These are phyloP conservation scores for Stephanodiscus minutulus DNA, from an alignment of 108 stramenopile genomes.

Conservation along the genomic window DNA sequence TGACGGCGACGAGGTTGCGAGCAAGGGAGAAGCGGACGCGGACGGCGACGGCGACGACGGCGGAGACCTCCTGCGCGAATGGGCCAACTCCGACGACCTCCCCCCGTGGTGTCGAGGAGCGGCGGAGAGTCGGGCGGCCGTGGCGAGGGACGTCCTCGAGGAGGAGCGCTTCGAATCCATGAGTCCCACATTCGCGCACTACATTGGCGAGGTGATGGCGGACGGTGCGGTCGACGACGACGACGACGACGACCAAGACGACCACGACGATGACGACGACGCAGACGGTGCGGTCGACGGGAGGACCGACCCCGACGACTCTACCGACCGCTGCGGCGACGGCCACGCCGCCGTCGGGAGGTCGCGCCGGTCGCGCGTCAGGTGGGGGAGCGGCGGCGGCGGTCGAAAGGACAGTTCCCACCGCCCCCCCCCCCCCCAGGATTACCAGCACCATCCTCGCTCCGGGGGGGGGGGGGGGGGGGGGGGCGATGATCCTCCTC, in stretches of 20 bases:
- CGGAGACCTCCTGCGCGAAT: slow-evolving; percentile 18
- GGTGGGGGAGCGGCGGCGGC: slow-evolving; percentile 27
- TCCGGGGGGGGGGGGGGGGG: no score
- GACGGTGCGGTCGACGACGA: slow-evolving; percentile 1
- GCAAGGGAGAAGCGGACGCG: neutral
- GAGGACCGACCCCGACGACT: neutral
- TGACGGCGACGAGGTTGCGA: neutral
- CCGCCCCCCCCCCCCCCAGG: slow-evolving; percentile 32
- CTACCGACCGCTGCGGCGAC: neutral
- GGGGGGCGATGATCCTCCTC: no score
- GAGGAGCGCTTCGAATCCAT: neutral
- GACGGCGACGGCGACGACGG: slow-evolving; percentile 16
- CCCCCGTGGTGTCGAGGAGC: no score
- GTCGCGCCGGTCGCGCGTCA: slow-evolving; percentile 38
- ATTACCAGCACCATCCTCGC: slow-evolving; percentile 13
- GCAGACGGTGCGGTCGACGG: neutral
- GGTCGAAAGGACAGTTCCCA: slow-evolving; percentile 29
- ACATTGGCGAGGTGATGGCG: neutral
- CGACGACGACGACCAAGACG: slow-evolving; percentile 1
- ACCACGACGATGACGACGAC: slow-evolving; percentile 6
- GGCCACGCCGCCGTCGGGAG: neutral
- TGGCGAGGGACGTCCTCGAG: neutral
- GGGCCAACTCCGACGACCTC: neutral
- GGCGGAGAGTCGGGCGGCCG: no score
- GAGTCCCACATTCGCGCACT: no score